Conservation (phyloP, 257 asterid species). For the Solanum peruvianum region DNA sequence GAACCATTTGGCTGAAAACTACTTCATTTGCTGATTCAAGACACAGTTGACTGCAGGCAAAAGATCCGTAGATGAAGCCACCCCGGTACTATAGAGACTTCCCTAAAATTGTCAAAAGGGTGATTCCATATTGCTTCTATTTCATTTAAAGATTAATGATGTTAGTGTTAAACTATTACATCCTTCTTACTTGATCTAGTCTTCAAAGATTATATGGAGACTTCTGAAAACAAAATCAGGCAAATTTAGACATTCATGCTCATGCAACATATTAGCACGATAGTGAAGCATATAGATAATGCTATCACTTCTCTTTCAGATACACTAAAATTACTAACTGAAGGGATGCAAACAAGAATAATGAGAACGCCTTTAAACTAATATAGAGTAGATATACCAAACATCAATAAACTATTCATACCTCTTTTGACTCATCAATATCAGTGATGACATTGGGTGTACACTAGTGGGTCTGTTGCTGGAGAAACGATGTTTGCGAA, state of each 20-base stretch:
- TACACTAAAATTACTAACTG: background rate
- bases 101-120: background rate
- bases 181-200: background rate
- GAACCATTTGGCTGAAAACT: background rate
- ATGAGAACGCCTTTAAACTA: background rate
- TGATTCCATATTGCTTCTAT: background rate
- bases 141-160: background rate
- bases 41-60: background rate
- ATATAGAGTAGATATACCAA: background rate
- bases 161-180: background rate
- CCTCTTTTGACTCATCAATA: slow-evolving; percentile 44
- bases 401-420: slow-evolving; percentile 10
- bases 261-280: background rate
- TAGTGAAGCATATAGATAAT: background rate
- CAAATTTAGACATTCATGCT: background rate
- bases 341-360: background rate
- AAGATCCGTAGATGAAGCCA: background rate
- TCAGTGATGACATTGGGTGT: slow-evolving; percentile 38
- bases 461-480: slow-evolving; percentile 25
- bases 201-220: background rate
- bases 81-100: background rate
- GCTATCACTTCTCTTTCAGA: background rate
- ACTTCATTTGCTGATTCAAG: background rate
- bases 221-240: background rate
- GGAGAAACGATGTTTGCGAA: slow-evolving; percentile 18